Percentiles rank a stretch among this genome's conserved stretches.
Evolutionary conservation across 2,329 filamentous ascomycete species (phyloP).

Genomic region (Helminthosporium solani): DNA sequence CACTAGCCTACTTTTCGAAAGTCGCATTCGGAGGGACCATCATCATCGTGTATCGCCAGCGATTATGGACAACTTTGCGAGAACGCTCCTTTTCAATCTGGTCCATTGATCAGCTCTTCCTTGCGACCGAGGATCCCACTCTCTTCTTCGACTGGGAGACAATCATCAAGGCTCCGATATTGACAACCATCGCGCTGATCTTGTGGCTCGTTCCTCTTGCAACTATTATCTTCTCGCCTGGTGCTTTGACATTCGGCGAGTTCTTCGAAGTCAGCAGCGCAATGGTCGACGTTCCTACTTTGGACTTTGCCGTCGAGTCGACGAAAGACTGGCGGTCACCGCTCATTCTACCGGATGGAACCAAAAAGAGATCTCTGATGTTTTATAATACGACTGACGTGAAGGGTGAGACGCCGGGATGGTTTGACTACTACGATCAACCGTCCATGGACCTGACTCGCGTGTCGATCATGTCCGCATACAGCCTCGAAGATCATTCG

Average conservation of each 20-base stretch:
- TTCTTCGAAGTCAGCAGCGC: conserved; percentile 19
- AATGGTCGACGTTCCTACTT: conserved; percentile 20
- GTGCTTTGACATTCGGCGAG: conserved; percentile 40
- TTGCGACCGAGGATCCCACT: conserved; percentile 36
- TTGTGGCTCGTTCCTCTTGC: conserved; percentile 41
- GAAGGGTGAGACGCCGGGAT: conserved; percentile 14
- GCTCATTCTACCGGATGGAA: conserved; percentile 22
- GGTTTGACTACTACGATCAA: conserved; percentile 41
- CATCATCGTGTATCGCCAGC: conserved; percentile 36
- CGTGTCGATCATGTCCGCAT: conserved; percentile 33
- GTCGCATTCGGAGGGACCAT: conserved; percentile 36
- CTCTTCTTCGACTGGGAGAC: conserved; percentile 38
- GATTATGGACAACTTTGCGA: conserved; percentile 40
- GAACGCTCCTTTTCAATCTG: conserved; percentile 32
- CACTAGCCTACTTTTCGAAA: conserved; percentile 38
- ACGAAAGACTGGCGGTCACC: conserved; percentile 33
- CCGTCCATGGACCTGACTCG: conserved; percentile 31
- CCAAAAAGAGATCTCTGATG: conserved; percentile 29
- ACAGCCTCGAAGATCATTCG: conserved; percentile 27
- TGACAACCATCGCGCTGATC: conserved; percentile 28
- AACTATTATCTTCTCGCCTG: conserved; percentile 42
- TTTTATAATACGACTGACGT: conserved; percentile 40
- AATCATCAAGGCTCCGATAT: conserved; percentile 28
- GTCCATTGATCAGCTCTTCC: conserved; percentile 40
- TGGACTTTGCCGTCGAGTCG: conserved; percentile 38